phyloP scores from a whole-genome alignment of 257 asterid genomes.

The Capsicum baccatum region DNA sequence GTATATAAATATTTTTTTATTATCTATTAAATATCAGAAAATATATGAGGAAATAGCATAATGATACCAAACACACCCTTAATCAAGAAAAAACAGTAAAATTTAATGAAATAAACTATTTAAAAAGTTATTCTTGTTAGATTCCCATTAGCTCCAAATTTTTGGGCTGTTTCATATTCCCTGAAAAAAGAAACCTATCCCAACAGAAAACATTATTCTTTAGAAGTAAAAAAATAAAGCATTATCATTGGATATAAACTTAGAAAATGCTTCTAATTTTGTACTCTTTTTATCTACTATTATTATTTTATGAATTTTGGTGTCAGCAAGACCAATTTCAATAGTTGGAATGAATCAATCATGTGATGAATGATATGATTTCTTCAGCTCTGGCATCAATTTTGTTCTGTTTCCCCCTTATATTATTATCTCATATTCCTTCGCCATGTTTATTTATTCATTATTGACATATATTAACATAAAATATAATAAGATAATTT shows the following conservation, averaged over 20 bases:
- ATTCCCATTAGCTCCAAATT: conserved; percentile 1
- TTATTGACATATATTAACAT: too few species aligned
- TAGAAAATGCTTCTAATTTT: not conserved
- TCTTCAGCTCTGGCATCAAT: conserved; percentile 39
- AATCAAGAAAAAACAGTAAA: not conserved
- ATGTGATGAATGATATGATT: conserved; percentile 41
- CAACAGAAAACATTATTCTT: conserved; percentile 21
- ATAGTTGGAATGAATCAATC: conserved; percentile 40
- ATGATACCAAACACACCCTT: not conserved
- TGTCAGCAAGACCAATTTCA: conserved; percentile 10
- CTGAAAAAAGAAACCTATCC: conserved; percentile 2
- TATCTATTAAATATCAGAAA: not conserved
- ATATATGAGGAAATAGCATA: too few species aligned
- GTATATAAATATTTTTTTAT: not conserved
- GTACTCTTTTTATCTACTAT: not conserved
- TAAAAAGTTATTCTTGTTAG: not conserved
- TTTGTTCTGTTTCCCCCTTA: conserved; percentile 27
- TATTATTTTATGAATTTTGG: not conserved
- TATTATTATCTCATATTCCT: not conserved
- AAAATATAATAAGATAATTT: too few species aligned
- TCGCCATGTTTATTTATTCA: too few species aligned
- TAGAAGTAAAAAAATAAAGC: not conserved
- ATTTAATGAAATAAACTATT: not conserved
- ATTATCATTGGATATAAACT: not conserved
- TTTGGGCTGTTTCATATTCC: conserved; percentile 10